Base-by-base conservation (phyloP, 805 yeast species). In the Metschnikowia arizonensis region DNA sequence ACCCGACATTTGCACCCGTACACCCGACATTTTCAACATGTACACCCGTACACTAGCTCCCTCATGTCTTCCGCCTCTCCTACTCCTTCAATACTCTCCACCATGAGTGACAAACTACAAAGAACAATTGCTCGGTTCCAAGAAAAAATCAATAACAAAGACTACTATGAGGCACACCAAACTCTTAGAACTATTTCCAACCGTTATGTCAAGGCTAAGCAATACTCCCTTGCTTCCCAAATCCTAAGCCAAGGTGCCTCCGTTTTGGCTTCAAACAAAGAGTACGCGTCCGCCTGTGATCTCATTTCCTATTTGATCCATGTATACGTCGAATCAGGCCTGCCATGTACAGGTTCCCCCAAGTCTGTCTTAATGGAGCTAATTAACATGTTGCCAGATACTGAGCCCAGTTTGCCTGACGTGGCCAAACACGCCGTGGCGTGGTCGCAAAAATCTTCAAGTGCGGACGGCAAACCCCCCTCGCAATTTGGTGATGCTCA, bases 141-240 rank as follows among this genome's bases (percentile, higher is more conserved):
- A 58, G 75, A 72, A 35, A 82, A 85, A 56, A 83, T 91, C 51
- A 78, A 76, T 41, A 76, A 76, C 40, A 88, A 87, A 2, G 85
- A 89, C 45, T 88, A 76, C 67, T 91, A 91, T 62, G 99, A 93
- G 62, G 98, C 98, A 0, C 97, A 91, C 62, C 98, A 93, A 64
- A 90, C 96, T 0, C 74, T 93, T 42, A 74, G 97, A 58, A 88
- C 98, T 5, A 85, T 91, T 44, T 86, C 87, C 33, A 89, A 89
- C 54, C 75, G 99, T 60, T 85, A 86, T 59, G 83, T 85, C 34
- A 79, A 86, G 51, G 61, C 81, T 19, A 79, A 80, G 49, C 79
- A 83, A 48, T 87, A 76, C 61, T 68, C 65, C 2, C 83, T 84
- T 32, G 96, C 97, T 8, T 74, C 80, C 42, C 89, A 85, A 40